Conservation (phyloP, 2,329 filamentous ascomycete species). For the Colletotrichum musae region DNA sequence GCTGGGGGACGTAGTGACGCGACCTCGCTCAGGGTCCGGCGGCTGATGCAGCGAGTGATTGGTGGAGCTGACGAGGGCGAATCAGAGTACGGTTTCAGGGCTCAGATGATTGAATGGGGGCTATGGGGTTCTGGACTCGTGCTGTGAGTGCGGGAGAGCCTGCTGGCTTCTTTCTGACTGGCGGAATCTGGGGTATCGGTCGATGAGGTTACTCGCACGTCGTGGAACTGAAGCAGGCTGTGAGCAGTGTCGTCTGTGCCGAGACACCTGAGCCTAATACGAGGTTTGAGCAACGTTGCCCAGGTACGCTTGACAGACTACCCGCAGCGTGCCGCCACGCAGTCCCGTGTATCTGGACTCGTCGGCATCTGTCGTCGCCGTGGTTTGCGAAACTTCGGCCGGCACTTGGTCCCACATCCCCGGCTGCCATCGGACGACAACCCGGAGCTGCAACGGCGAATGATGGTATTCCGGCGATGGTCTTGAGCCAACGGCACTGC, state of each 20-base stretch:
- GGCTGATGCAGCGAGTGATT: neutral
- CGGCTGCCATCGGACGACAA: too few relatives aligned
- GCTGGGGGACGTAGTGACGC: slow-evolving; percentile 18
- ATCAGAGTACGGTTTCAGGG: neutral
- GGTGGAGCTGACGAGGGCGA: neutral
- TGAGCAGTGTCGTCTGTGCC: neutral
- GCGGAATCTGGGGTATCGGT: neutral
- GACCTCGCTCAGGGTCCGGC: neutral
- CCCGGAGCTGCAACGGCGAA: too few relatives aligned
- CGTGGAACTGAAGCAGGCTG: neutral
- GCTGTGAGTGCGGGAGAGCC: slow-evolving; percentile 28
- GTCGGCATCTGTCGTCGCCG: too few relatives aligned
- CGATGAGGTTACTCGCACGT: slow-evolving; percentile 17
- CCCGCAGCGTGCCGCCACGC: too few relatives aligned
- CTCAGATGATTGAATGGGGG: slow-evolving; percentile 10
- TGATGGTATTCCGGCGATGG: too few relatives aligned
- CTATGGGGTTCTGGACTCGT: slow-evolving; percentile 19
- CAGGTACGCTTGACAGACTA: neutral
- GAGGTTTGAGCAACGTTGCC: neutral
- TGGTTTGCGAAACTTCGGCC: too few relatives aligned
- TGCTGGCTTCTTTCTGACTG: neutral
- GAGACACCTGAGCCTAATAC: neutral
- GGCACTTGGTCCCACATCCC: too few relatives aligned
- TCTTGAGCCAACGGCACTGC: too few relatives aligned
- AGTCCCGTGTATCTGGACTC: too few relatives aligned